Evolutionary conservation across 345 rosid species (phyloP), one percentile per base, ranked within the genome.

Genomic region (Syzygium grande): DNA sequence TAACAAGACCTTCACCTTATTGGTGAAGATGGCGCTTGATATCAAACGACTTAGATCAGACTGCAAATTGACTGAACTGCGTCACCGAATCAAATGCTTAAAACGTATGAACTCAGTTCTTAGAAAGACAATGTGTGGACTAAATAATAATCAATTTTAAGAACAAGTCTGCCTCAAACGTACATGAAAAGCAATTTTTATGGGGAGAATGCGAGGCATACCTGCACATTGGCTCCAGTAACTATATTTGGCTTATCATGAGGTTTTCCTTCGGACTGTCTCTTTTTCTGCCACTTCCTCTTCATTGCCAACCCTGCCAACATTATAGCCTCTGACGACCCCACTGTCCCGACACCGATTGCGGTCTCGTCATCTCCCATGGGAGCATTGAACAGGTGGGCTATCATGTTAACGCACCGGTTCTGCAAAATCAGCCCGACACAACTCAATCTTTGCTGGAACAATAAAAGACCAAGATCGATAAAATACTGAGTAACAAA

Each of bases 331-430:
- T 93, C 93, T 2, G 94, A 93, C 5, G 94, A 93, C 19, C 93
- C 93, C 3, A 93, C 94, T 0, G 94, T 93, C 61, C 94, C 94
- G 1, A 93, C 94, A 0, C 94, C 94, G 3, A 93, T 73, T 3
- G 93, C 94, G 0, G 92, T 89, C 88, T 93, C 94, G 2, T 86
- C 52, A 15, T 93, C 93, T 22, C 94, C 93, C 23, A 91, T 46
- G 0, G 93, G 94, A 41, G 94, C 94, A 63, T 93, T 91, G 89
- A 93, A 93, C 34, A 93, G 89, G 89, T 90, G 93, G 4, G 94
- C 93, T 79, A 93, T 93, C 92, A 93, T 93, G 90, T 93, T 93
- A 88, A 93, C 94, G 22, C 94, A 93, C 25, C 94, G 93, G 58
- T 93, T 93, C 94, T 93, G 89, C 77, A 85, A n/a, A 21, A n/a